Evolutionary conservation across 2,329 filamentous ascomycete genomes (phyloP).

Genomic region (Elsinoe perseae): DNA sequence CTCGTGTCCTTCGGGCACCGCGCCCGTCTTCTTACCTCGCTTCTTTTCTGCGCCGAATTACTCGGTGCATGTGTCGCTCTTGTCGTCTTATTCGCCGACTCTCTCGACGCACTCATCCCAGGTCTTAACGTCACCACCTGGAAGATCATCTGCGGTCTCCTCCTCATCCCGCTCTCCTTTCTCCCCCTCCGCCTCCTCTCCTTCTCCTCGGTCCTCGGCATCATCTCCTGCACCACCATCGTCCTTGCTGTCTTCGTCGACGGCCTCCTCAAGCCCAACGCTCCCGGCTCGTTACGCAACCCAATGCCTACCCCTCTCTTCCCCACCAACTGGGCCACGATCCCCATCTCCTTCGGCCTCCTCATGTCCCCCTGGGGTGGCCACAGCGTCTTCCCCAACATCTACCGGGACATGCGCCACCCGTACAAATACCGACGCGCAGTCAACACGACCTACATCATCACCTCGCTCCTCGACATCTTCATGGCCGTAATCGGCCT

Average conservation of each 20-base stretch:
- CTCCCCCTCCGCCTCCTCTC: constrained; percentile 75
- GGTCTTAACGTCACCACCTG: constrained; percentile 61
- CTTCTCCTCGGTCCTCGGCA: constrained; percentile 88
- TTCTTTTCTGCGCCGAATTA: constrained; percentile 82
- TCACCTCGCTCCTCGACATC: constrained; percentile 74
- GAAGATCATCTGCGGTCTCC: constrained; percentile 75
- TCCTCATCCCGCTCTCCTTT: constrained; percentile 77
- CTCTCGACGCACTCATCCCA: constrained; percentile 69
- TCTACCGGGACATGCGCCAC: constrained; percentile 70
- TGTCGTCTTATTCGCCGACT: constrained; percentile 92
- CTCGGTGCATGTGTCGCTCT: constrained; percentile 83
- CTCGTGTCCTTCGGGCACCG: constrained; percentile 81
- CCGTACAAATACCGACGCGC: constrained; percentile 72
- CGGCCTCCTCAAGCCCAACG: constrained; percentile 71
- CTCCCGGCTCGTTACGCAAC: constrained; percentile 74
- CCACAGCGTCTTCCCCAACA: constrained; percentile 74
- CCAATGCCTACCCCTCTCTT: constrained; percentile 75
- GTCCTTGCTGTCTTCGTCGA: constrained; percentile 76
- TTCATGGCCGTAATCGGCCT: constrained; percentile 76
- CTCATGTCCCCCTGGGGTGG: constrained; percentile 77
- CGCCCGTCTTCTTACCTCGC: constrained; percentile 71
- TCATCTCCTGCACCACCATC: constrained; percentile 81
- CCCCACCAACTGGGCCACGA: constrained; percentile 74
- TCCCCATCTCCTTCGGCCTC: constrained; percentile 82
- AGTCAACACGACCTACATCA: constrained; percentile 72